Evolutionary conservation across 495 filamentous ascomycete genomes (phyloP), one percentile per base, ranked within the genome.

Genomic region (Neurospora hispaniola): DNA sequence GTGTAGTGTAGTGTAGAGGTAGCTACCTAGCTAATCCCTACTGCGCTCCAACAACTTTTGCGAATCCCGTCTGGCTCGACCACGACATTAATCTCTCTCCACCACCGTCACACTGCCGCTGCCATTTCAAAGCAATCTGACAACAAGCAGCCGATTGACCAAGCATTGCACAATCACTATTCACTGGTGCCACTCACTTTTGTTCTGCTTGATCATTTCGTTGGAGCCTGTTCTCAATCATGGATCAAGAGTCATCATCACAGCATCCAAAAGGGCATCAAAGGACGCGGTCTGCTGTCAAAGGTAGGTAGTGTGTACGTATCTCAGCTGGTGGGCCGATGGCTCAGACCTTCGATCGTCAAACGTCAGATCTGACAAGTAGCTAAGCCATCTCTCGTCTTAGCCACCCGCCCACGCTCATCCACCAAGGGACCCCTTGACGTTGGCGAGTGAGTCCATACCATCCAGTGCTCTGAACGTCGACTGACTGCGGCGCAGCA

Each of bases 371-470:
- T 38, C 4, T 38, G 35, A 38, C 3, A 0, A 38, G 35, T 5
- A 38, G 35, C 35, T 38, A 38, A 38, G 54, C 31, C 18, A 44
- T 43, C 42, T 40, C 35, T 66, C 31, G 39, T 42, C 10, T 14
- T 77, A 86, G 82, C 84, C 68, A 82, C 83, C 10, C 82, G 85
- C 4, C 84, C 84, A 1, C 80, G 85, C 66, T 83, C 85, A 8
- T 84, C 86, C 16, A 90, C 88, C 10, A 87, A 86, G 72, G 88
- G 88, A 1, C 88, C 88, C 0, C 81, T 90, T 2, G 88, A 89
- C 70, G 79, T 81, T 42, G 82, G 80, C 74, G 86, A 88, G 88
- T 88, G 80, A 78, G 83, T 79, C 41, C 73, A 66, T 40, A 66
- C 71, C 2, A 71, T 10, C 69, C 20, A 43, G 38, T 39, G 31